Conservation (phyloP, 495 filamentous ascomycete species). For the Podospora australis region DNA sequence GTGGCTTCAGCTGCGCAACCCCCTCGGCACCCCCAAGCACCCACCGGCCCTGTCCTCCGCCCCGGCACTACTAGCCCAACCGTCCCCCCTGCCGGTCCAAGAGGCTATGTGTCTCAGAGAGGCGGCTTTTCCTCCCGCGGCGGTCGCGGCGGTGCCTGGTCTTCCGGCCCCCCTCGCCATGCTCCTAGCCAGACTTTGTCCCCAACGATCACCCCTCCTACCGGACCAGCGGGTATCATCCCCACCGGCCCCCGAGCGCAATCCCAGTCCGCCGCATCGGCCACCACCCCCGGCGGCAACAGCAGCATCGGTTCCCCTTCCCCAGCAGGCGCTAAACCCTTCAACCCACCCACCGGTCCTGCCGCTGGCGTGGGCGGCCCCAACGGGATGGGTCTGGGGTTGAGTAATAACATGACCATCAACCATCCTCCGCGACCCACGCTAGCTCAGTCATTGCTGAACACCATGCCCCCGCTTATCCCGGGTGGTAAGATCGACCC, state of each 20-base stretch:
- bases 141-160: slow-evolving; percentile 24
- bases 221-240: slow-evolving; percentile 28
- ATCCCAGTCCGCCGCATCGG: slow-evolving; percentile 19
- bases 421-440: slow-evolving; percentile 22
- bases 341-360: slow-evolving; percentile 46
- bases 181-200: slow-evolving; percentile 20
- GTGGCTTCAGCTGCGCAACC: slow-evolving; percentile 21
- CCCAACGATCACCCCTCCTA: slow-evolving; percentile 24
- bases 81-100: slow-evolving; percentile 40
- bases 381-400: too few relatives aligned
- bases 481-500: slow-evolving; percentile 40
- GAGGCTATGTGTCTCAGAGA: slow-evolving; percentile 37
- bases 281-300: background rate
- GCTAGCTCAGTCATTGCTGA: slow-evolving; percentile 35
- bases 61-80: slow-evolving; percentile 32
- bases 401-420: slow-evolving; percentile 20
- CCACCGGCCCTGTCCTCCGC: slow-evolving; percentile 20
- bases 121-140: slow-evolving; percentile 32
- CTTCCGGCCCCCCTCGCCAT: slow-evolving; percentile 5
- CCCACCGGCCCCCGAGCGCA: slow-evolving; percentile 40
- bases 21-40: slow-evolving; percentile 24
- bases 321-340: slow-evolving; percentile 23
- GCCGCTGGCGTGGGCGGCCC: too few relatives aligned
- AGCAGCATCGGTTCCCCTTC: slow-evolving; percentile 3
- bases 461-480: slow-evolving; percentile 35